Conservation (phyloP, 164 flowering plant genomes). For the Annona squamosa region DNA sequence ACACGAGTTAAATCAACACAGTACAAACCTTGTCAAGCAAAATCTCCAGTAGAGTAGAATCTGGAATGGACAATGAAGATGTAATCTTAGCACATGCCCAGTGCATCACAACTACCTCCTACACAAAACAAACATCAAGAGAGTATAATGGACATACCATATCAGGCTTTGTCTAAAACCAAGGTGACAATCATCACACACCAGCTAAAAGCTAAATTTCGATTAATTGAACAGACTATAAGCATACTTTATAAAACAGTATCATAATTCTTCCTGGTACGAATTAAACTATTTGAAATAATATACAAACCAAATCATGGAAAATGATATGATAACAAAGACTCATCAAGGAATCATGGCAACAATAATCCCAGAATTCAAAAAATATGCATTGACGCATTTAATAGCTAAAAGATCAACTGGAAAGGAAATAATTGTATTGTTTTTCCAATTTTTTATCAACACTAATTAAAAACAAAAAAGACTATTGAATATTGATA, state of each 20-base stretch:
- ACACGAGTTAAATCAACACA: not conserved
- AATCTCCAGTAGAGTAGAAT: conserved; percentile 70
- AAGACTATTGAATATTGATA: not conserved
- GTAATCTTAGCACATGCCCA: conserved; percentile 96
- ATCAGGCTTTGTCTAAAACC: not conserved
- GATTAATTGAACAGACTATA: too few relatives aligned
- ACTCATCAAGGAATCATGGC: too few relatives aligned
- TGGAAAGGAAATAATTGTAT: not conserved
- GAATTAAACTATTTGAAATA: too few relatives aligned
- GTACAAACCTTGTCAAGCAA: conserved; percentile 79
- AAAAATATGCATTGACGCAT: too few relatives aligned
- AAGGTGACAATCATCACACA: not conserved
- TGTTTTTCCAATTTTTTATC: not conserved
- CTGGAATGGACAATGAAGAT: conserved; percentile 68
- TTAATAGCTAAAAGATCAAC: too few relatives aligned
- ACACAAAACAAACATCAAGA: conserved; percentile 13
- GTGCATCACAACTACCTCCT: conserved; percentile 98
- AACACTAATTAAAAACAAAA: not conserved
- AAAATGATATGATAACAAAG: too few relatives aligned
- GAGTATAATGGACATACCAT: not conserved
- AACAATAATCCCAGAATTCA: too few relatives aligned
- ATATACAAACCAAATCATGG: too few relatives aligned
- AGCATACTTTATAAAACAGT: too few relatives aligned
- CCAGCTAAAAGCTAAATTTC: not conserved
- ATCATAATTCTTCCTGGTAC: too few relatives aligned